phyloP scores from a whole-genome alignment of 768 basidiomycete genomes.

The Artomyces pyxidatus region DNA sequence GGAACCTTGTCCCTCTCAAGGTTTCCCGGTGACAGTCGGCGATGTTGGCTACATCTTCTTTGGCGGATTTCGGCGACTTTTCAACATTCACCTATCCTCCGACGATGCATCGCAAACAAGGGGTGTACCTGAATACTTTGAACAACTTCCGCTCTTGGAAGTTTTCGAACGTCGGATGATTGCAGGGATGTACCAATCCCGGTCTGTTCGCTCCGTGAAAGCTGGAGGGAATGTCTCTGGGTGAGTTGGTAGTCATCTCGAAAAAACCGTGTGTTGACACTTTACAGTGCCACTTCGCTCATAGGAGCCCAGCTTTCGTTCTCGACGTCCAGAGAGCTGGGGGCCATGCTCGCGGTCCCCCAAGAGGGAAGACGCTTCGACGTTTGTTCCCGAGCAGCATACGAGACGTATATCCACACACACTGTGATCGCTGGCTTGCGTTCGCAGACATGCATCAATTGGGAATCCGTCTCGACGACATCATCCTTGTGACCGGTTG shows the following conservation, averaged over 20 bases:
- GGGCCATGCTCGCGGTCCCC: background rate
- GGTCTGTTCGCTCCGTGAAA: too few species aligned
- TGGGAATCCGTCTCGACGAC: background rate
- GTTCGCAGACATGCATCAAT: background rate
- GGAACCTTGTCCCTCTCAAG: background rate
- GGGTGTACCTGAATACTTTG: constrained; percentile 7
- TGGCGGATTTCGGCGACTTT: constrained; percentile 15
- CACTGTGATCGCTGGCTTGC: background rate
- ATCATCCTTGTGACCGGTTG: background rate
- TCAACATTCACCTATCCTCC: constrained; percentile 13
- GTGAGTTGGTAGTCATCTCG: too few species aligned
- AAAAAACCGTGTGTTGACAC: too few species aligned
- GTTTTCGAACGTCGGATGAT: background rate
- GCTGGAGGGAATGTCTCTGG: too few species aligned
- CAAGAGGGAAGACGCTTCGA: background rate
- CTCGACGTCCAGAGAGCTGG: background rate
- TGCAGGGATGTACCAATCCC: constrained; percentile 2
- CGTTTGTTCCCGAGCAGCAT: background rate
- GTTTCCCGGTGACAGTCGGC: constrained; percentile 13
- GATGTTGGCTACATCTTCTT: constrained; percentile 15
- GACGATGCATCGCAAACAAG: background rate
- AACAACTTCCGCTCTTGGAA: background rate
- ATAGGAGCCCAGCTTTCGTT: background rate
- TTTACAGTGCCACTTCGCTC: background rate
- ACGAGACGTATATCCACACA: background rate